Percentiles rank a stretch among this genome's conserved stretches.
phyloP scores from a whole-genome alignment of 2,329 filamentous ascomycete genomes.

The Ceratocystis papillata region DNA sequence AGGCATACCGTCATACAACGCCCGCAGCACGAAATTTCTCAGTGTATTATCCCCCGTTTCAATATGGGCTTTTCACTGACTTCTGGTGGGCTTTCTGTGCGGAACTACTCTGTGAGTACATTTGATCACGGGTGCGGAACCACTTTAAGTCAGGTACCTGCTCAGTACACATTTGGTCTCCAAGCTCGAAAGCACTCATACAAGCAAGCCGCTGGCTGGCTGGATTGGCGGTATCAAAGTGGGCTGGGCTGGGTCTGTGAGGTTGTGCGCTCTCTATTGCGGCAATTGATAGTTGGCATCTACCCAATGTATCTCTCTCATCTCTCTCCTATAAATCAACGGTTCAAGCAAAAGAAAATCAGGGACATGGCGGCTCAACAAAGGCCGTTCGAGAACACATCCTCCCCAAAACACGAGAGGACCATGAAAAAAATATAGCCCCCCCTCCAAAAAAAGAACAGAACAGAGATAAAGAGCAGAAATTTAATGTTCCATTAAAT shows the following conservation, averaged over 20 bases:
- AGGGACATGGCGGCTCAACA: slow-evolving; percentile 9
- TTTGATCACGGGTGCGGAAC: not conserved
- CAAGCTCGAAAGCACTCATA: not conserved
- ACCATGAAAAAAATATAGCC: not conserved
- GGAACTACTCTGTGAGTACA: slow-evolving; percentile 3
- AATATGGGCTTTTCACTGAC: no score
- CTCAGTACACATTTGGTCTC: not conserved
- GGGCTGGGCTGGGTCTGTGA: not conserved
- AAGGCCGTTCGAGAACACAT: slow-evolving; percentile 10
- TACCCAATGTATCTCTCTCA: not conserved
- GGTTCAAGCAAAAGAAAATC: not conserved
- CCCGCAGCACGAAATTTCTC: slow-evolving; percentile 1
- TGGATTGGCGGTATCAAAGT: not conserved
- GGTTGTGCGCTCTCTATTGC: not conserved
- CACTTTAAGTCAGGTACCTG: slow-evolving; percentile 11
- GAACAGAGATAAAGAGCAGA: not conserved
- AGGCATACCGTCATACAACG: not conserved
- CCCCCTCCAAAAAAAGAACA: not conserved
- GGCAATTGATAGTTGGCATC: not conserved
- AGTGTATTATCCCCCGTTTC: no score
- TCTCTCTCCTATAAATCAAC: not conserved
- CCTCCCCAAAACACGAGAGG: slow-evolving; percentile 11
- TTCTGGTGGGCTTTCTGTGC: no score
- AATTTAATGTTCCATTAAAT: not conserved
- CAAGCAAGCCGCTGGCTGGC: not conserved